Base-by-base conservation (phyloP, 1,284 basidiomycete genomes). In the Wallemia ichthyophaga region DNA sequence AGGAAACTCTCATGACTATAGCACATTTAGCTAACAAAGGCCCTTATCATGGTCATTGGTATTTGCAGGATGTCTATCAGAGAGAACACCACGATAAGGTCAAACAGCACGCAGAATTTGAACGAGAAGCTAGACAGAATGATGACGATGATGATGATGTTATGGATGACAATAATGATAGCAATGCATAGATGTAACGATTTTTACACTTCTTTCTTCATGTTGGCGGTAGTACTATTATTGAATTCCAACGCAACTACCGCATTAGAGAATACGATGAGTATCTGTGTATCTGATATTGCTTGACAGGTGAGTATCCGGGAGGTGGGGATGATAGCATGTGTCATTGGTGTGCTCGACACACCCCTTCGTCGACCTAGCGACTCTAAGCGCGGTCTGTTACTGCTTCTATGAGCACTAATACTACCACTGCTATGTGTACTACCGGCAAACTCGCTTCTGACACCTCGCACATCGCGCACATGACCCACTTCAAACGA, bases 1-100 rank as follows among this genome's bases (percentile, higher is more conserved):
- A 88, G 64, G 87, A 95, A 65, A 80, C 86, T 0, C 71, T 96
- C 58, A 73, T 72, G 54, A 82, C 86, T 62, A 81, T 95, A 57
- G 89, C 85, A 11, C 37, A 48, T 48, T 21, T 48, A 48, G 37
- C 37, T 48, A 48, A 11, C n/a, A 48, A 48, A 48, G 37, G 37
- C n/a, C 37, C 37, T 17, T 48, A 48, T 48, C 37, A 48, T 19
- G 37, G 37, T 5, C 37, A 48, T 21, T 48, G 37, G 37, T 48
- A 48, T 21, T 21, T 48, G 5, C 37, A 48, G n/a, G 37, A 48
- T 21, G 37, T 48, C 37, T 48, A 48, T 21, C 37, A 48, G n/a
- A 5, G 37, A 17, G 37, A 48, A 48, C 37, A 48, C n/a, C 37
- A 48, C 37, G 37, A 48, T 48, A 48, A 48, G n/a, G 37, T 48